Percentiles rank a stretch among this genome's conserved stretches.
These are phyloP conservation scores for Aspergillus intermedius DNA, from an alignment of 2,329 filamentous ascomycete species.

Conservation along the genomic window DNA sequence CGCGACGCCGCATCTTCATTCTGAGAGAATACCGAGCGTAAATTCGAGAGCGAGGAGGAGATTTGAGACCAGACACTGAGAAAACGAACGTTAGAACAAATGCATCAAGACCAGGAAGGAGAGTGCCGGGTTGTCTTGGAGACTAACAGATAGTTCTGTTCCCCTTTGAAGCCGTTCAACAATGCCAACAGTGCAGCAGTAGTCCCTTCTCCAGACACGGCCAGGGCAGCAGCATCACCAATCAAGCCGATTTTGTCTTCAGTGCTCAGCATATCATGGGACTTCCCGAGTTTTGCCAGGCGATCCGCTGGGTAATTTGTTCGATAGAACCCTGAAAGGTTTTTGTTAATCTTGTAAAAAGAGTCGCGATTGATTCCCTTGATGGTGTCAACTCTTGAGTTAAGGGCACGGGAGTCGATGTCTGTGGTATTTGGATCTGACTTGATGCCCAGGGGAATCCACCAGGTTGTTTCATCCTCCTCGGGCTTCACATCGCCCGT, in stretches of 20 bases:
- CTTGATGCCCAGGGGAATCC: conserved; percentile 83
- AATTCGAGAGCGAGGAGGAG: conserved; percentile 64
- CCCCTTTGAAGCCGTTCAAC: conserved; percentile 72
- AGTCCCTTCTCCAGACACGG: conserved; percentile 76
- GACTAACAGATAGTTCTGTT: conserved; percentile 67
- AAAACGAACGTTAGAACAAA: neutral
- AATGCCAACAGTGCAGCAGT: conserved; percentile 78
- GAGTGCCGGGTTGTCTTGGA: neutral
- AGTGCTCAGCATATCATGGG: conserved; percentile 67
- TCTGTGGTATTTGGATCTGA: conserved; percentile 62
- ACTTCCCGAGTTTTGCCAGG: conserved; percentile 70
- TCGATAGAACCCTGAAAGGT: conserved; percentile 83
- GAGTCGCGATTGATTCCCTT: conserved; percentile 58
- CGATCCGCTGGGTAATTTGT: conserved; percentile 87
- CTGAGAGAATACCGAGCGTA: conserved; percentile 79
- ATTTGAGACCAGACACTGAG: conserved; percentile 77
- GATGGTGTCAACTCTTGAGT: conserved; percentile 69
- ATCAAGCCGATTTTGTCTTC: conserved; percentile 91
- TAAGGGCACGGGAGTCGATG: conserved; percentile 61
- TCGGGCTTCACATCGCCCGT: conserved; percentile 85
- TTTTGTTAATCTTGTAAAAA: conserved; percentile 92
- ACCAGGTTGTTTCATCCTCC: conserved; percentile 90
- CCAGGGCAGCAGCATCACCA: conserved; percentile 81
- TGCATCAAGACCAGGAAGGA: neutral
- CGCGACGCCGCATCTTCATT: conserved; percentile 65